Conservation (phyloP, 768 basidiomycete genomes). For the Mycena floridula region DNA sequence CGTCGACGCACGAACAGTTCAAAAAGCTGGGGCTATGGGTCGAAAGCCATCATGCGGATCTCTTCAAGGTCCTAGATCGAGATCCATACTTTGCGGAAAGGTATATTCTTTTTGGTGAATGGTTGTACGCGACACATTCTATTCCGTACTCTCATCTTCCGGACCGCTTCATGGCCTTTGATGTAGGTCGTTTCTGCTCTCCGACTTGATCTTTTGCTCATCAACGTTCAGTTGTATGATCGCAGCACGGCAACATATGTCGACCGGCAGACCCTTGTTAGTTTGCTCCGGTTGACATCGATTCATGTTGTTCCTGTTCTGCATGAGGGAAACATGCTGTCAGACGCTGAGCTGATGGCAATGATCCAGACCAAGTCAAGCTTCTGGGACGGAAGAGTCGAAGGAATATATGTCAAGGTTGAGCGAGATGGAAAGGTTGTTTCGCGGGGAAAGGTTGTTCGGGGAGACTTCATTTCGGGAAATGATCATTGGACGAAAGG, state of each 20-base stretch:
- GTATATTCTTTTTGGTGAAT: constrained; percentile 58
- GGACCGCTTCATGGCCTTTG: constrained; percentile 54
- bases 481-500: constrained; percentile 57
- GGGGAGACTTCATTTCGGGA: constrained; percentile 55
- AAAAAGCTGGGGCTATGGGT: constrained; percentile 51
- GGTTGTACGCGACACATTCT: constrained; percentile 57
- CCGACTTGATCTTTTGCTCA: constrained; percentile 46
- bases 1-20: constrained; percentile 55
- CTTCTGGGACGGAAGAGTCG: constrained; percentile 43
- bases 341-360: constrained; percentile 28
- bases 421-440: constrained; percentile 35
- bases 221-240: constrained; percentile 58
- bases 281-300: constrained; percentile 28
- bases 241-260: constrained; percentile 36
- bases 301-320: constrained; percentile 40
- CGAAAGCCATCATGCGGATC: constrained; percentile 38
- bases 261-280: constrained; percentile 27
- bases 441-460: constrained; percentile 48
- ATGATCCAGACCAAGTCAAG: constrained; percentile 41
- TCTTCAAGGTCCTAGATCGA: constrained; percentile 36
- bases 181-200: no score
- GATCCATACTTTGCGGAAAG: constrained; percentile 50
- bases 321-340: constrained; percentile 34
- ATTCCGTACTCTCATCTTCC: constrained; percentile 51
- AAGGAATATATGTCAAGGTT: constrained; percentile 54